Conservation (phyloP, 306 rosid genomes). For the Amphicarpaea edgeworthii region DNA sequence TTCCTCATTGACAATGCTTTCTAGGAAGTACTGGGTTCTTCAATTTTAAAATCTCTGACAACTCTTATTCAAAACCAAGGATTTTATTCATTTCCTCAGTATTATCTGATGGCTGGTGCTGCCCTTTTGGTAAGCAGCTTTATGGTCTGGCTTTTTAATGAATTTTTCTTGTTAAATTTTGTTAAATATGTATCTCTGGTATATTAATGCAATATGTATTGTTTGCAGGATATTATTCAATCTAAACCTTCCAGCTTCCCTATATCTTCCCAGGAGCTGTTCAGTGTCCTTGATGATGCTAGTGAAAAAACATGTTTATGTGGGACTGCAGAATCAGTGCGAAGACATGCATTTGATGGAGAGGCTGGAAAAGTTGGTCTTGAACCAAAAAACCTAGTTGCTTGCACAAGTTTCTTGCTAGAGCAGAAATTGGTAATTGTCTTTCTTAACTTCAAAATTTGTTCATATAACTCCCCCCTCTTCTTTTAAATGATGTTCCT, state of each 20-base stretch:
- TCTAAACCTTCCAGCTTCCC: conserved; percentile 68
- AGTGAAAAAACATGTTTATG: conserved; percentile 83
- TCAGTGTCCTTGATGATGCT: conserved; percentile 77
- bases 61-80: conserved; percentile 63
- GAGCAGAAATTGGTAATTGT: conserved; percentile 80
- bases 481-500: neutral
- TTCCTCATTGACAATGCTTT: conserved; percentile 47
- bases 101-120: conserved; percentile 88
- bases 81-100: conserved; percentile 61
- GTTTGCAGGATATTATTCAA: conserved; percentile 80
- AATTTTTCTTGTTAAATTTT: conserved; percentile 22
- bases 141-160: conserved; percentile 27
- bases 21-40: conserved; percentile 79
- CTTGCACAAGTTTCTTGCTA: conserved; percentile 82
- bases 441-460: conserved; percentile 18
- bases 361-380: conserved; percentile 79
- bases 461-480: neutral
- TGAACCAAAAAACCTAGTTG: conserved; percentile 78
- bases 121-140: conserved; percentile 73
- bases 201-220: conserved; percentile 31
- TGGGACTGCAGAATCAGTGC: conserved; percentile 74
- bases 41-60: conserved; percentile 65
- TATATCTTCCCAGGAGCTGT: conserved; percentile 69
- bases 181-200: conserved; percentile 19
- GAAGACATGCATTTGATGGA: conserved; percentile 75